Conservation (phyloP, 1,139 yeast genomes). For the Hansenula lynferdii region DNA sequence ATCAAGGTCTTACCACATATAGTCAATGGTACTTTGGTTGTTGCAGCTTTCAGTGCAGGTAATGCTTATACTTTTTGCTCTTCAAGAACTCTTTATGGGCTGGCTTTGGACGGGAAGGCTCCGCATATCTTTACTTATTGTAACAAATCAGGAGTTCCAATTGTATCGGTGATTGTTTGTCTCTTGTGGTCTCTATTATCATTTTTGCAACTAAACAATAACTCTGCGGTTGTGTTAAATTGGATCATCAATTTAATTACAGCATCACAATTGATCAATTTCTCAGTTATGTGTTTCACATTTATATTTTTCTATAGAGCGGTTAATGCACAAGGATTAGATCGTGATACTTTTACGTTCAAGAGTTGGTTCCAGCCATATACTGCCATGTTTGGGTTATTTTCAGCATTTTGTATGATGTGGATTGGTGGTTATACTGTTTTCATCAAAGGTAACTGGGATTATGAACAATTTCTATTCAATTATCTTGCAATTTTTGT, state of each 20-base stretch:
- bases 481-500: conserved; percentile 65
- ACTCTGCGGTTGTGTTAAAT: conserved; percentile 63
- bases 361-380: conserved; percentile 57
- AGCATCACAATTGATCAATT: conserved; percentile 74
- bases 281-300: conserved; percentile 56
- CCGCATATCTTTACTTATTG: conserved; percentile 49
- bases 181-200: conserved; percentile 37
- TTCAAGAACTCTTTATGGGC: conserved; percentile 51
- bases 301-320: conserved; percentile 66
- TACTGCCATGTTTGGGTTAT: conserved; percentile 45
- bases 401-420: conserved; percentile 48
- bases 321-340: conserved; percentile 50
- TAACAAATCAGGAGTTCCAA: conserved; percentile 47
- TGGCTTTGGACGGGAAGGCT: conserved; percentile 58
- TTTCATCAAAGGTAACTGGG: conserved; percentile 64
- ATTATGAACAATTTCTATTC: conserved; percentile 53
- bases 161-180: conserved; percentile 39
- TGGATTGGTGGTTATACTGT: conserved; percentile 65
- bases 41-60: conserved; percentile 70
- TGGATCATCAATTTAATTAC: conserved; percentile 78
- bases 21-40: conserved; percentile 55
- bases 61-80: conserved; percentile 69
- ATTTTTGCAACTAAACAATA: conserved; percentile 50
- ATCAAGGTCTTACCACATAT: conserved; percentile 55
- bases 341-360: conserved; percentile 52